Base-by-base conservation (phyloP, 1,139 yeast species). In the Scheffersomyces segobiensis region DNA sequence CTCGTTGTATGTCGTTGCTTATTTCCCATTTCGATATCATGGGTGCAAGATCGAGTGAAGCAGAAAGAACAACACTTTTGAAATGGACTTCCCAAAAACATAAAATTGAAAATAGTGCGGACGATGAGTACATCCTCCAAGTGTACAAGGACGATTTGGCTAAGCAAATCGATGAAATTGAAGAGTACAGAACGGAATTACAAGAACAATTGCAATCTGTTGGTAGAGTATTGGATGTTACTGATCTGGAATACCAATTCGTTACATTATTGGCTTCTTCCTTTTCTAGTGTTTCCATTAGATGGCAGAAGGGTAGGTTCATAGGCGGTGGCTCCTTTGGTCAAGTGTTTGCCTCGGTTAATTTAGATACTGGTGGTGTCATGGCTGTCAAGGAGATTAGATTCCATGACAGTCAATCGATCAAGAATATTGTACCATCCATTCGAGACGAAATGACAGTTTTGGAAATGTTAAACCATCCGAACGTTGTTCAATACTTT, bases 261-360 rank as follows among this genome's bases (percentile, higher is more conserved):
- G 85, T 95, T 49, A 86, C 96, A 0, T 86, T 92, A 57, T 81
- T 96, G 60, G 97, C 98, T 0, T 91, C 97, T 0, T 90, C 97
- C 0, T 89, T 93, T 66, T 90, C 97, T 0, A 89, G 93, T 68
- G 90, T 93, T 42, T 89, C 98, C 0, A 93, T 95, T 62, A 87
- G 97, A 72, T 95, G 99, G 99, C 98, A 95, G 72, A 96, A 95
- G 75, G 97, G 98, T 54, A 86, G 89, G 59, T 93, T 87, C 67
- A 86, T 95, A 67, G 99, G 99, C 5, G 96, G 97, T 52, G 99
- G 99, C 53, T 87, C 98, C 0, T 96, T 95, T 80, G 99, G 99
- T 12, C 87, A 91, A 59, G 99, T 95, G 2, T 95, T 85, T 72
- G 93, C 96, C 0, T 97, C 98, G 0, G 90, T 92, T 46, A 93